phyloP scores from a whole-genome alignment of 2,329 filamentous ascomycete species.

The Phyllosticta citrichinensis region DNA sequence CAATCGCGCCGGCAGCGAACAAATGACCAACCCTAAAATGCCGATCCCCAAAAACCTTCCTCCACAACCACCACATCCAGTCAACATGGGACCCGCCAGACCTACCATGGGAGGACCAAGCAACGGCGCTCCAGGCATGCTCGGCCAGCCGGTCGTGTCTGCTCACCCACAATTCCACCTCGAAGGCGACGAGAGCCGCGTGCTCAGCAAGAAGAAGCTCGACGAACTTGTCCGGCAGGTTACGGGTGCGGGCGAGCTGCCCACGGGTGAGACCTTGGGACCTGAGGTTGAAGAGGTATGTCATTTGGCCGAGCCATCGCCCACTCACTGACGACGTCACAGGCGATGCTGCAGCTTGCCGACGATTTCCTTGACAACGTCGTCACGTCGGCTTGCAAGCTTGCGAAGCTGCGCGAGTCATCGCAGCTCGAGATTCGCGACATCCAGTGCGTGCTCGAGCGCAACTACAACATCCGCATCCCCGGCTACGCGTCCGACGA shows the following conservation, averaged over 20 bases:
- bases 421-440: constrained; percentile 75
- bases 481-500: constrained; percentile 93
- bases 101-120: constrained; percentile 77
- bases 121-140: constrained; percentile 67
- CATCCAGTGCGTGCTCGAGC: constrained; percentile 45
- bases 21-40: constrained; percentile 53
- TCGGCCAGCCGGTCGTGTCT: constrained; percentile 75
- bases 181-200: constrained; percentile 82
- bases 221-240: constrained; percentile 93
- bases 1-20: constrained; percentile 24
- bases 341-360: constrained; percentile 64
- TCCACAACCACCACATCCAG: constrained; percentile 61
- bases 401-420: constrained; percentile 85
- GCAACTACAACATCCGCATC: constrained; percentile 67
- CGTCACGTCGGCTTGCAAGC: constrained; percentile 73
- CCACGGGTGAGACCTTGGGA: constrained; percentile 66
- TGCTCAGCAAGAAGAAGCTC: constrained; percentile 95
- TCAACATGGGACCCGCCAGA: constrained; percentile 59
- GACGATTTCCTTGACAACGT: constrained; percentile 94
- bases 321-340: constrained; percentile 13
- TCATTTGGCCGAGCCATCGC: neutral
- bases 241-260: constrained; percentile 67
- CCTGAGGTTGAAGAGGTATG: constrained; percentile 92
- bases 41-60: constrained; percentile 75
- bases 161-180: constrained; percentile 77